These are phyloP conservation scores for Symmetrospora coprosmae DNA, from an alignment of 768 basidiomycete genomes.

Conservation along the genomic window DNA sequence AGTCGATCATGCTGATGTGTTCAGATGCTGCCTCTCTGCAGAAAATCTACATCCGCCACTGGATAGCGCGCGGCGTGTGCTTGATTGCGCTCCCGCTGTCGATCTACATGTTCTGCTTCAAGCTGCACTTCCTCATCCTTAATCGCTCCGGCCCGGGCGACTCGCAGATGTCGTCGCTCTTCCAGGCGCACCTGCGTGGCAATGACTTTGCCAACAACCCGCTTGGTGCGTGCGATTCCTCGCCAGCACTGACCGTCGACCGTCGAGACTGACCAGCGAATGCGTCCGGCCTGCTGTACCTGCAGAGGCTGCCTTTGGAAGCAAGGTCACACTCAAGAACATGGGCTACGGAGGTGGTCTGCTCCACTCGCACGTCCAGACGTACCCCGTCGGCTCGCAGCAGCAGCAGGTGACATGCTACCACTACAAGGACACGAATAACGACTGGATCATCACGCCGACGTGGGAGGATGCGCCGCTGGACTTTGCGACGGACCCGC, in stretches of 20 bases:
- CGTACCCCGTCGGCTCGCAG: constrained; percentile 73
- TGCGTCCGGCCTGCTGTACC: not conserved
- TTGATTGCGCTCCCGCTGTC: constrained; percentile 78
- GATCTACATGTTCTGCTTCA: constrained; percentile 88
- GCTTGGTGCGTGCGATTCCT: constrained; percentile 46
- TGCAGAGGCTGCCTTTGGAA: constrained; percentile 73
- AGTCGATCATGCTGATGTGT: not conserved
- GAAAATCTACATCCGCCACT: constrained; percentile 78
- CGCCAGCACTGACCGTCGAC: constrained; percentile 7
- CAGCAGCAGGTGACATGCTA: constrained; percentile 99
- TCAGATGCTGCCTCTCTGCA: constrained; percentile 35
- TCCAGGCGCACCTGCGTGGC: constrained; percentile 88
- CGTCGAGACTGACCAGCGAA: not conserved
- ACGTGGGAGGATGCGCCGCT: constrained; percentile 60
- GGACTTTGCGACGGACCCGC: constrained; percentile 50
- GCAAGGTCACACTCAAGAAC: constrained; percentile 83
- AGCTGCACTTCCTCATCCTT: constrained; percentile 85
- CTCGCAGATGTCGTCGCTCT: constrained; percentile 94
- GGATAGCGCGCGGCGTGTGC: constrained; percentile 69
- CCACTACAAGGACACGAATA: constrained; percentile 98
- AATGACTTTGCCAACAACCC: constrained; percentile 89
- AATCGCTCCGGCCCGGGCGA: constrained; percentile 93
- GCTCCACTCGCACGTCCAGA: constrained; percentile 91
- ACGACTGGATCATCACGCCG: constrained; percentile 71
- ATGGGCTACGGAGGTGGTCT: constrained; percentile 96